These are phyloP conservation scores for Fraxinus platypoda DNA, from an alignment of 305 asterid genomes.

Conservation along the genomic window DNA sequence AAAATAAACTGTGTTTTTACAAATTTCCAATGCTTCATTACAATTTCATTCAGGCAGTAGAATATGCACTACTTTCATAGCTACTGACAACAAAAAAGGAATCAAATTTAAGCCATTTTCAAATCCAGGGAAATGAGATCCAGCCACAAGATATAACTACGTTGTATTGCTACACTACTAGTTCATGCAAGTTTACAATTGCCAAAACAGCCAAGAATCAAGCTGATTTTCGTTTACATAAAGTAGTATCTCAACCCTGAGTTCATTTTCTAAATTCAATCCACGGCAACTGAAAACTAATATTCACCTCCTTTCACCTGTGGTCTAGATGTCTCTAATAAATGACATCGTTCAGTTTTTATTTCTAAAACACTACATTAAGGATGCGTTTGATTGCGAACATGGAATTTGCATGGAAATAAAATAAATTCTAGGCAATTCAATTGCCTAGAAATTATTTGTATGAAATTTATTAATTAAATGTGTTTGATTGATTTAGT, in stretches of 20 bases:
- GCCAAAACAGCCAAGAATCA: constrained; percentile 11
- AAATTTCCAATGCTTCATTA: constrained; percentile 2
- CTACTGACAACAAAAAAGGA: constrained; percentile 2
- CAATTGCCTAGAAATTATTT: no score
- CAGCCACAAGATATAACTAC: not conserved
- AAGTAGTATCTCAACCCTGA: constrained; percentile 4
- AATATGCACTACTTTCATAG: not conserved
- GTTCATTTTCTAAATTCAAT: constrained; percentile 9
- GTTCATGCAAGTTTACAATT: not conserved
- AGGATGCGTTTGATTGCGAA: no score
- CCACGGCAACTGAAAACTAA: not conserved
- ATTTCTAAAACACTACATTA: not conserved
- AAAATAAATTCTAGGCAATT: no score
- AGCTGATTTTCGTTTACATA: constrained; percentile 6
- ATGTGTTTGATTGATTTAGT: no score
- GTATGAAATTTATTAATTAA: no score
- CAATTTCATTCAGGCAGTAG: not conserved
- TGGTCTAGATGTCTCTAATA: not conserved
- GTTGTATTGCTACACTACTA: constrained; percentile 4
- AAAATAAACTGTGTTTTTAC: not conserved
- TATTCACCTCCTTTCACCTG: not conserved
- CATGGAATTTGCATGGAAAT: no score
- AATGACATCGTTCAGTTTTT: not conserved
- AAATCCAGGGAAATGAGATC: not conserved
- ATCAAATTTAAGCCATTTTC: constrained; percentile 3